Evolutionary conservation across 2,329 filamentous ascomycete species (phyloP), one percentile per base, ranked within the genome.

Genomic region (Aspergillus pseudonomiae): DNA sequence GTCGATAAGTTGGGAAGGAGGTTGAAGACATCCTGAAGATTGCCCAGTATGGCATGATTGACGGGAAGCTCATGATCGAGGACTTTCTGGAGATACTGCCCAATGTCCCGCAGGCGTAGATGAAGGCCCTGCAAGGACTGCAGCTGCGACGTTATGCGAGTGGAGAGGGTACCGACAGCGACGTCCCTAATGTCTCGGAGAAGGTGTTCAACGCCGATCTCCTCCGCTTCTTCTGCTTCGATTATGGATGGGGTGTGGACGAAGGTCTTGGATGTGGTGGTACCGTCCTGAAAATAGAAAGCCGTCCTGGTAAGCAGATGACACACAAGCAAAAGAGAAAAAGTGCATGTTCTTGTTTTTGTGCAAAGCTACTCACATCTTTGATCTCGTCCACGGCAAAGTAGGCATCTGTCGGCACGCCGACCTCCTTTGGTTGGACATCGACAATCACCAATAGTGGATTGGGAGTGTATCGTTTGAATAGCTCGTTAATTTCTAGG

Each of bases 351-450:
- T 19, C 48, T 10, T 34, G 11, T 4, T 50, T 19, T 54, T 52
- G 50, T 12, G 56, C 14, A 41, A 45, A 57, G 30, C 19, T 21
- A 83, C 90, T 75, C 82, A 97, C 94, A 84, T 99, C 95, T 83
- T 98, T 98, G 82, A 99, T 99, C 84, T 99, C 95, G 76, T 99
- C 95, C 57, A 99, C 93, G 6, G 95, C 95, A 83, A 99, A 99
- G 84, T 99, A 99, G 55, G 95, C 95, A 82, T 99, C 95, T 57
- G 95, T 99, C 24, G 95, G 95, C 60, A 99, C 95, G 65, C 95
- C 95, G 24, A 96, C 92, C 81, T 98, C 94, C 82, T 97, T 97
- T 28, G 95, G 94, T 81, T 98, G 94, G 67, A 99, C 95, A 77
- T 99, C 95, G 72, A 99, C 94, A 80, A 99, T 99, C 77, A 98